These are phyloP conservation scores for Ogataea paraovalis DNA, from an alignment of 805 yeast genomes.

Conservation along the genomic window DNA sequence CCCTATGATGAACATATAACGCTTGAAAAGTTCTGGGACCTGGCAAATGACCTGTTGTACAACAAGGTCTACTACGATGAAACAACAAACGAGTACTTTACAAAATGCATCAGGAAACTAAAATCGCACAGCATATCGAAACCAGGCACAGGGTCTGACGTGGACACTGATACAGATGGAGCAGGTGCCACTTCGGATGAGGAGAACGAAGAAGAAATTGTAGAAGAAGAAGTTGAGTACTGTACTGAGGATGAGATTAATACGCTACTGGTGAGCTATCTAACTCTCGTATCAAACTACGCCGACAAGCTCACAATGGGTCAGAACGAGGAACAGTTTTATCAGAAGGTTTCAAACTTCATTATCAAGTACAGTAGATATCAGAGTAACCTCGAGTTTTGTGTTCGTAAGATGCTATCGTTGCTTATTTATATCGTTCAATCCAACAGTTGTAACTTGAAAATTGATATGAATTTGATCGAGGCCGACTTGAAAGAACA, in stretches of 20 bases:
- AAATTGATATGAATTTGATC: conserved; percentile 14
- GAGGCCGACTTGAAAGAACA: conserved; percentile 15
- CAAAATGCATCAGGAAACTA: conserved; percentile 13
- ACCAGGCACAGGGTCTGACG: conserved; percentile 1
- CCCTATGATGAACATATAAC: conserved; percentile 24
- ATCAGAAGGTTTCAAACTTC: conserved; percentile 23
- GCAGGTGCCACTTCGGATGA: not conserved
- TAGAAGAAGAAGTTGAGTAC: conserved; percentile 4
- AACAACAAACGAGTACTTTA: conserved; percentile 20
- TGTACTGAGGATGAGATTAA: conserved; percentile 32
- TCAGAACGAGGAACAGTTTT: conserved; percentile 25
- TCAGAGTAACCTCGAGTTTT: conserved; percentile 37
- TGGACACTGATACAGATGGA: not conserved
- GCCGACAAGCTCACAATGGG: conserved; percentile 18
- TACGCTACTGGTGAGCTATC: conserved; percentile 31
- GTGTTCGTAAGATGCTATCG: conserved; percentile 47
- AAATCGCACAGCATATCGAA: conserved; percentile 5
- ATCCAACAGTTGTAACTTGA: conserved; percentile 22
- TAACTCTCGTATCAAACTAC: conserved; percentile 30
- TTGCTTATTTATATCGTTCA: conserved; percentile 33
- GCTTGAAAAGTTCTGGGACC: conserved; percentile 30
- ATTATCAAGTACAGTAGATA: conserved; percentile 28
- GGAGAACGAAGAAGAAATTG: not conserved
- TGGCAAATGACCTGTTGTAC: conserved; percentile 28
- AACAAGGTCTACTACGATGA: conserved; percentile 26